Conservation (phyloP, 352 stramenopile genomes). For the Phytophthora hybrid region DNA sequence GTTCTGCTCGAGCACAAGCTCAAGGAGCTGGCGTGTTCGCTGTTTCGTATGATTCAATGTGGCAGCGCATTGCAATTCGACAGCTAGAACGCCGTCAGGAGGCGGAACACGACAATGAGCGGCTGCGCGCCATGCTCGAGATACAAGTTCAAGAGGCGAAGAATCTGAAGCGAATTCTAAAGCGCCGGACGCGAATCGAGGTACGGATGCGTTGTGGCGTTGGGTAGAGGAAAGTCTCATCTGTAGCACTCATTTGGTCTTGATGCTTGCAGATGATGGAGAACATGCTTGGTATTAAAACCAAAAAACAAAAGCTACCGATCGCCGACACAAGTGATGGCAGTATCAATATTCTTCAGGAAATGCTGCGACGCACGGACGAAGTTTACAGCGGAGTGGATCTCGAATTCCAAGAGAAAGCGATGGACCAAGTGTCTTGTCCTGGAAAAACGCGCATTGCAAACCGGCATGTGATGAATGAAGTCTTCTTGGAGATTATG, state of each 20-base stretch:
- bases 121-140: conserved; percentile 26
- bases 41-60: conserved; percentile 7
- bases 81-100: conserved; percentile 26
- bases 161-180: conserved; percentile 29
- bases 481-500: conserved; percentile 36
- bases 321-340: not conserved
- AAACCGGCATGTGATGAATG: conserved; percentile 17
- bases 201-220: conserved; percentile 6
- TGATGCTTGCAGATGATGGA: conserved; percentile 17
- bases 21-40: not conserved
- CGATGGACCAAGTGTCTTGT: conserved; percentile 18
- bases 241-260: too few relatives aligned
- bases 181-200: conserved; percentile 16
- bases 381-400: conserved; percentile 27
- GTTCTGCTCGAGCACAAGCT: not conserved
- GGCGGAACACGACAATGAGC: conserved; percentile 31
- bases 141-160: conserved; percentile 35
- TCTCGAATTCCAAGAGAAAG: conserved; percentile 5
- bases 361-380: conserved; percentile 25
- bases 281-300: conserved; percentile 15
- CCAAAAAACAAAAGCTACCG: conserved; percentile 19
- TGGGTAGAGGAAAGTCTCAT: too few relatives aligned
- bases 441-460: conserved; percentile 18
- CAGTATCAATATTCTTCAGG: conserved; percentile 2
- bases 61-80: conserved; percentile 28